Evolutionary conservation across 2,329 filamentous ascomycete genomes (phyloP), one percentile per base, ranked within the genome.

Genomic region (Hymenoscyphus repandus): DNA sequence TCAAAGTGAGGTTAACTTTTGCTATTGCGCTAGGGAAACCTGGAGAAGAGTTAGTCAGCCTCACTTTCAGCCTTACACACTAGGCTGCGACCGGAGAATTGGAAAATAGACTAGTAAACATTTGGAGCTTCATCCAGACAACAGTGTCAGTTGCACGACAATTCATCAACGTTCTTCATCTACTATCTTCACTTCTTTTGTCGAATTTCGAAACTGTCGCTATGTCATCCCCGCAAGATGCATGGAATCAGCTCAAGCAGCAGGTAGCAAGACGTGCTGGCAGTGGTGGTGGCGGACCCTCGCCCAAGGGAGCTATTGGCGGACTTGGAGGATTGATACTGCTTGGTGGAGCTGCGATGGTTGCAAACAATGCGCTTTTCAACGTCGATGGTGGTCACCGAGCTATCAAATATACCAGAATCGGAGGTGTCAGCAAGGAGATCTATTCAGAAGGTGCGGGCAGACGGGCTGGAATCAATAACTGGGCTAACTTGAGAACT

Each of bases 341-440:
- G 33, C 69, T 83, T 22, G 75, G 74, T 58, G 76, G 78, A 58
- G 74, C 76, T 55, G 69, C 74, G 54, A 69, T 79, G 56, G 59
- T 81, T 46, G 73, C 77, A 58, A 79, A 83, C 61, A 65, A 67
- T 68, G 78, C 82, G 40, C 74, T 86, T 5, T 86, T 86, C 75
- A 86, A 86, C 74, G 93, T 99, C 64, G 93, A 99, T 68, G 93
- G 93, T 85, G 93, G 93, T 74, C 93, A 97, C 72, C 86, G 93
- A 68, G 93, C 93, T 59, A 99, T 99, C 80, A 99, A 99, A 73
- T 99, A 99, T 76, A 90, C 86, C 64, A 86, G 91, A 69, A 66
- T 96, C 72, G 88, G 83, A 65, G 93, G 93, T 77, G 92, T 99
- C 50, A 86, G 88, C 78, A 91, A 91, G 74, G 90, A 97, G 67